Base-by-base conservation (phyloP, 441 rosid species). In the Geranium incanum region DNA sequence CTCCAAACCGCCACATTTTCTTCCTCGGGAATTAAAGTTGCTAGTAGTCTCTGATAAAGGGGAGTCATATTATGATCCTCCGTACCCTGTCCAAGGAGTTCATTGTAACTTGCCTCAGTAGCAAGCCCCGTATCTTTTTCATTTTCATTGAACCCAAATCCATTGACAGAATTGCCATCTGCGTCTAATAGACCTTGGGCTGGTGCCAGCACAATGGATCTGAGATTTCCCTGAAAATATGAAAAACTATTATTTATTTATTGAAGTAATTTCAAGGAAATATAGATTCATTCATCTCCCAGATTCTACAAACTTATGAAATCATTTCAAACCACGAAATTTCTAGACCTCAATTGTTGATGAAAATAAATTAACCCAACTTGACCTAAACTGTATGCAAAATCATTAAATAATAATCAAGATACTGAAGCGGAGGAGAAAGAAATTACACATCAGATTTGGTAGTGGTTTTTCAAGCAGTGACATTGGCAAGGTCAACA, bases 1-100 rank as follows among this genome's bases (percentile, higher is more conserved):
- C 70, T 69, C 78, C 68, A 75, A 15, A 45, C 36, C 11, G 70
- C 74, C 13, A 50, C 71, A 70, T 62, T 62, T 62, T 87, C 88
- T 68, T 88, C 98, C 82, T 91, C 98, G 1, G 96, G 76, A 76
- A 93, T 86, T 77, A 95, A 77, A 79, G 98, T 95, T 63, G 98
- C 91, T 64, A 95, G 74, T 68, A 91, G 86, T 84, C 92, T 87
- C 79, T 89, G 90, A 68, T 78, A 88, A 81, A 95, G 89, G 18
- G 96, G 79, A 68, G 84, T 75, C 64, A 70, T 77, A 76, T 76
- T 78, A 69, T 66, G 76, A 71, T 85, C 95, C 64, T 75, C 74
- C 43, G 69, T 71, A 52, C 77, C 81, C 73, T 75, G 81, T 65
- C 82, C 81, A 37, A 66, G 72, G 48, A 66, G 72, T 50, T 86